Conservation (phyloP, 2,329 filamentous ascomycete genomes). For the Camillea tinctor region DNA sequence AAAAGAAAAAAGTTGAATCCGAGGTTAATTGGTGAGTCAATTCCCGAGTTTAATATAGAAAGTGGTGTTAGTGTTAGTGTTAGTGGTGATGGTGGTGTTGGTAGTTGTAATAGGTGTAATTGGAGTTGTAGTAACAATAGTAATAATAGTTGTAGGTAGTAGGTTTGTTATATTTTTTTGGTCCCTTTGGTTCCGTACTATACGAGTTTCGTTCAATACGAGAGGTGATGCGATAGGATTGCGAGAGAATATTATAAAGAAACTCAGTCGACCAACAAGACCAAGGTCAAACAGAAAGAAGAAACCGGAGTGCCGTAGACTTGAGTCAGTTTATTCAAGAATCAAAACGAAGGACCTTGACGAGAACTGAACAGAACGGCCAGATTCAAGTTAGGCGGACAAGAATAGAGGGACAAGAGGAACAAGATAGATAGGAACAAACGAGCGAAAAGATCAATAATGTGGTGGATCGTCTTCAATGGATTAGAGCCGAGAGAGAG, state of each 20-base stretch:
- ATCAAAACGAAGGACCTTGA: background rate
- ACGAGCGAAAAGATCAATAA: background rate
- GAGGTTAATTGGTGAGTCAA: slow-evolving; percentile 5
- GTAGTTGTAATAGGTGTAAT: too few species aligned
- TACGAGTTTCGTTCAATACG: background rate
- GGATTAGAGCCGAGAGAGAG: background rate
- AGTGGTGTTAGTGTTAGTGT: slow-evolving; percentile 1
- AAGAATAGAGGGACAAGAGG: too few species aligned
- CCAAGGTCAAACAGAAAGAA: background rate
- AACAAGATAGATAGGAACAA: background rate
- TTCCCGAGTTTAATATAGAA: background rate
- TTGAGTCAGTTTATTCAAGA: background rate
- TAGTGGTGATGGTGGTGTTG: too few species aligned
- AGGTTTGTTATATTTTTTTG: slow-evolving; percentile 6
- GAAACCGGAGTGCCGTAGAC: background rate
- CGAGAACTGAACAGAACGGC: background rate
- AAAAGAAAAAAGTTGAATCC: slow-evolving; percentile 10
- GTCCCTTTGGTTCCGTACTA: background rate
- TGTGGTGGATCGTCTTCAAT: background rate
- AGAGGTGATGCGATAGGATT: background rate
- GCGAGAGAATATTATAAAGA: background rate
- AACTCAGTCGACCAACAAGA: background rate
- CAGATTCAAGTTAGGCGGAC: background rate
- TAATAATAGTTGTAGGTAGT: too few species aligned
- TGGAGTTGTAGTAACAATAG: too few species aligned